phyloP scores from a whole-genome alignment of 495 filamentous ascomycete species.

The Xylaria bambusicola region DNA sequence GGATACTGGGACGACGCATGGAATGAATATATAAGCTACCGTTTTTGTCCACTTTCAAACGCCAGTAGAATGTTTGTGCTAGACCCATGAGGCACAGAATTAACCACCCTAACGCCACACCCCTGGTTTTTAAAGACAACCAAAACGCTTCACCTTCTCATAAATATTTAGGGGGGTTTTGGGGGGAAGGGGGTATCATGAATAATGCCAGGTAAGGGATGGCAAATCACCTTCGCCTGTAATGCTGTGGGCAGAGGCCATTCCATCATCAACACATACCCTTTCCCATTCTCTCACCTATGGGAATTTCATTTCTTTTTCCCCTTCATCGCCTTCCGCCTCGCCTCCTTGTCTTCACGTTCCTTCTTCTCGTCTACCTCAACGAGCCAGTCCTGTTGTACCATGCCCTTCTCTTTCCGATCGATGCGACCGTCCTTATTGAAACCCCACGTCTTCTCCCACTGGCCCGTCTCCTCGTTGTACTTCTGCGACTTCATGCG shows the following conservation, averaged over 20 bases:
- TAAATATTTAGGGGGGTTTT: conserved; percentile 5
- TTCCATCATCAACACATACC: too few relatives aligned
- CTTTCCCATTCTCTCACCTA: too few relatives aligned
- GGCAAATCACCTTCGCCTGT: not conserved
- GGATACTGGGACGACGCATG: conserved; percentile 5
- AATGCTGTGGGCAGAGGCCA: not conserved
- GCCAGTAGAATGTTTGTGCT: not conserved
- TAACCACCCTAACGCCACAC: conserved; percentile 12
- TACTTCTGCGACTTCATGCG: conserved; percentile 68
- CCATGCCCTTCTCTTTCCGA: conserved; percentile 44
- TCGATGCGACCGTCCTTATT: conserved; percentile 84
- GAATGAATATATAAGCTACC: conserved; percentile 20
- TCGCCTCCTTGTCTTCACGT: conserved; percentile 60
- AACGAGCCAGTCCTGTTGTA: conserved; percentile 78
- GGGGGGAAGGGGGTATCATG: conserved; percentile 23
- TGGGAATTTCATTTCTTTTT: conserved; percentile 68
- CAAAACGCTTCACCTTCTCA: not conserved
- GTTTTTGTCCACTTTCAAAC: conserved; percentile 15
- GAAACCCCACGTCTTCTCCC: conserved; percentile 92
- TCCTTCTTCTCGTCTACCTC: conserved; percentile 84
- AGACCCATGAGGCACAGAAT: not conserved
- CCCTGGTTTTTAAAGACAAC: not conserved
- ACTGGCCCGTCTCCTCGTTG: conserved; percentile 82
- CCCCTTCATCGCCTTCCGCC: conserved; percentile 62
- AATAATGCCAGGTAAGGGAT: not conserved